Evolutionary conservation across 148 eudicot genomes (phyloP).

Genomic region (Linanthus parryae): DNA sequence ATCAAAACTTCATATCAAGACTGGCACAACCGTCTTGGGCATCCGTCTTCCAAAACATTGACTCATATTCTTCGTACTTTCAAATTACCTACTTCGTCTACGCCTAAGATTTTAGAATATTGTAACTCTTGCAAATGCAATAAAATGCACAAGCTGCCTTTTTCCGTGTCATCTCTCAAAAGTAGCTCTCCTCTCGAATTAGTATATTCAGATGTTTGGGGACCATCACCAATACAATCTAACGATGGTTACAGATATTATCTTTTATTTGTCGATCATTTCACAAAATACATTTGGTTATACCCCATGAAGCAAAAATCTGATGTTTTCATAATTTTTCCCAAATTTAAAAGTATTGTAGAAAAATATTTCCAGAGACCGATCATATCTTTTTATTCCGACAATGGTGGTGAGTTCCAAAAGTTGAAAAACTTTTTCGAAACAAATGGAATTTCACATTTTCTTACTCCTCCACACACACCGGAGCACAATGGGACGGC

Average conservation of each 20-base stretch:
- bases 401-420: neutral
- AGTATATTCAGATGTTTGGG: no score
- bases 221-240: no score
- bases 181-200: neutral
- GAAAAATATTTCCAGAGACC: no score
- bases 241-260: no score
- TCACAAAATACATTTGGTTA: no score
- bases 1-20: neutral
- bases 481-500: neutral
- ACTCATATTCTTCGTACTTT: neutral
- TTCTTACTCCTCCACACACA: conserved; percentile 1
- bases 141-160: conserved; percentile 5
- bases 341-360: no score
- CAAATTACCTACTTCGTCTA: neutral
- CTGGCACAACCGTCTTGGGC: conserved; percentile 4
- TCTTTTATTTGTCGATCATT: no score
- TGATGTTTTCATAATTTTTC: no score
- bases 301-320: no score
- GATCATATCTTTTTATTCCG: neutral
- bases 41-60: neutral
- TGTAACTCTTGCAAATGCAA: conserved; percentile 4
- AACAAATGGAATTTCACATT: neutral
- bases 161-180: neutral
- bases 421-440: neutral
- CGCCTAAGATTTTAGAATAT: neutral